Base-by-base conservation (phyloP, 177 flowering plant species). In the Vitis hybrid region DNA sequence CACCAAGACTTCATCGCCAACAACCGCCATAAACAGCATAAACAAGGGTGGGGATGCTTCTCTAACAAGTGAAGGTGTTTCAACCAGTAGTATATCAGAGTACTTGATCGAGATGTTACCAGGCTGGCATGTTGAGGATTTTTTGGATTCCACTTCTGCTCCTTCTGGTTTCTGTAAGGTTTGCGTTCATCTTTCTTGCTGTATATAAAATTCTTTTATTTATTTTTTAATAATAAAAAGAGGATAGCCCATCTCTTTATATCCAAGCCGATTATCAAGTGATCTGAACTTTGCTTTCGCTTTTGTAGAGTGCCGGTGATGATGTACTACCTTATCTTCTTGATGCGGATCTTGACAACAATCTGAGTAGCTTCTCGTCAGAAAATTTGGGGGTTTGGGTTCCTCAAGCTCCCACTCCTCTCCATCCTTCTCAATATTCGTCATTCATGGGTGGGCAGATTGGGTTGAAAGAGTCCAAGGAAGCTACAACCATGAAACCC, bases 51-150 rank as follows among this genome's bases (percentile, higher is more conserved):
- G 64, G 22, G 18, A 69, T 51, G 45, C 15, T 60, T n/a, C 45
- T 55, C 13, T 62, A 49, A 49, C 65, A 10, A 62, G 57, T 19
- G 67, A 60, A 13, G 83, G 71, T 51, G 82, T 62, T 61, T 74
- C 82, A 2, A 79, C 92, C 2, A 87, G 89, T 67, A 89, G 87
- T 74, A 92, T 94, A 70, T 90, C 98, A 1, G 97, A 94, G 80
- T 94, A 92, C 70, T 75, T 94, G 79, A 90, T 87, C 3, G 88
- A 92, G 73, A 89, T 73, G 74, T 67, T 92, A 3, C 98, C 98
- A 0, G 98, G 98, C 0, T 94, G 98, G 97, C 91, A 85, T 51
- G 91, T 94, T 1, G 97, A 94, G 51, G 98, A 94, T 33, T 73
- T 94, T 56, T 88, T 93, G 58, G 87, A 87, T 70, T 76, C 86